phyloP scores from a whole-genome alignment of 108 stramenopile species.

The Fragilariopsis cylindrus region DNA sequence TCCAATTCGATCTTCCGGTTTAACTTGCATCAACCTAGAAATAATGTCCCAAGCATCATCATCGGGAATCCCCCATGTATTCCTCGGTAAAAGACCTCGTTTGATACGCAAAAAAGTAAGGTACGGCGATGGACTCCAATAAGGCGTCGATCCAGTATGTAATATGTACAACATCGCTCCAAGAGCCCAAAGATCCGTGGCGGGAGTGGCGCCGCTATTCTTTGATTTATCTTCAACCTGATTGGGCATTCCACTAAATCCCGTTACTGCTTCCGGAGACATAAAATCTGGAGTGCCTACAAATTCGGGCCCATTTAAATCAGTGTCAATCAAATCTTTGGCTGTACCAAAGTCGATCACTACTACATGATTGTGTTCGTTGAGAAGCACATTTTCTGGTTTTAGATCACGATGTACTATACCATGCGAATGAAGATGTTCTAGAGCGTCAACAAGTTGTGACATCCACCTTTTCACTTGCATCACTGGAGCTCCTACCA shows the following conservation, averaged over 20 bases:
- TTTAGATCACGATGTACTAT: constrained; percentile 98
- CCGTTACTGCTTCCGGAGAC: constrained; percentile 93
- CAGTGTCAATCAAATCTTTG: constrained; percentile 90
- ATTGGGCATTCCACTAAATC: constrained; percentile 42
- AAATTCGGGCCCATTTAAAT: constrained; percentile 98
- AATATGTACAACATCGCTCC: constrained; percentile 80
- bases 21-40: constrained; percentile 51
- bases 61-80: constrained; percentile 60
- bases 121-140: constrained; percentile 84
- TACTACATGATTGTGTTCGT: constrained; percentile 72
- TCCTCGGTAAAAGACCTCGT: constrained; percentile 42
- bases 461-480: constrained; percentile 78
- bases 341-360: constrained; percentile 98
- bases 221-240: constrained; percentile 12
- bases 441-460: constrained; percentile 87
- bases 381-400: constrained; percentile 92
- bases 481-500: constrained; percentile 76
- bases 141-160: constrained; percentile 75
- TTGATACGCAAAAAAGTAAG: constrained; percentile 87
- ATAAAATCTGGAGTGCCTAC: constrained; percentile 99
- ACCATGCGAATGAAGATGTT: constrained; percentile 86
- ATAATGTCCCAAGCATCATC: constrained; percentile 85
- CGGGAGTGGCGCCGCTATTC: constrained; percentile 39
- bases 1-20: constrained; percentile 71
- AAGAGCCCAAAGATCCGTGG: constrained; percentile 85